A percentile compares a stretch with the other conserved stretches of the same genome.
These are phyloP conservation scores for Scedosporium minutisporum DNA, from an alignment of 2,329 filamentous ascomycete genomes.

Conservation along the genomic window DNA sequence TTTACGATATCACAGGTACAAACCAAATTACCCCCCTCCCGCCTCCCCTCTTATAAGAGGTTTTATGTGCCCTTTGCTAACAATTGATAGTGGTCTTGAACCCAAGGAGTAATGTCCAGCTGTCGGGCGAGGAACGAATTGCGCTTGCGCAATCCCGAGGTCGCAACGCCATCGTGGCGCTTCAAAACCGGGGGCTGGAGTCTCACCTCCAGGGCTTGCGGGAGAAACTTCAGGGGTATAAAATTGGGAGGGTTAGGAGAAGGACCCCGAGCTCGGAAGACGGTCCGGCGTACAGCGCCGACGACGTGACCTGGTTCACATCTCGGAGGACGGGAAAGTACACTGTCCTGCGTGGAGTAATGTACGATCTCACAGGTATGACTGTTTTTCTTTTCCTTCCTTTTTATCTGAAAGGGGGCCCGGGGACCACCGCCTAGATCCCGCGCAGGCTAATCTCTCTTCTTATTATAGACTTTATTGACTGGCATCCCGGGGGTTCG, in stretches of 20 bases:
- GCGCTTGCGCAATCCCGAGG: background rate
- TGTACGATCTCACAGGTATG: slow-evolving; percentile 4
- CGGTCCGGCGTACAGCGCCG: background rate
- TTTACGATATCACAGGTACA: slow-evolving; percentile 11
- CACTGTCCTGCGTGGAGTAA: background rate
- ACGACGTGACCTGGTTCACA: background rate
- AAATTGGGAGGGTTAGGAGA: background rate
- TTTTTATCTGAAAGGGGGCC: background rate
- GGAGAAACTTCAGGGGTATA: background rate
- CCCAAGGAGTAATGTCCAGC: background rate
- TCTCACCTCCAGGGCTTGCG: background rate
- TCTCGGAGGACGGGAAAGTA: slow-evolving; percentile 2
- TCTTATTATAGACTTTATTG: slow-evolving; percentile 7
- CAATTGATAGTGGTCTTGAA: background rate
- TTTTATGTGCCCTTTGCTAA: background rate
- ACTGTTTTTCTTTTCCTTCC: accelerated
- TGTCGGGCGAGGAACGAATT: background rate
- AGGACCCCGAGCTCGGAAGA: background rate
- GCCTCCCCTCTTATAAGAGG: background rate
- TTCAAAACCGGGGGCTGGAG: background rate
- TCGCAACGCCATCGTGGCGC: background rate
- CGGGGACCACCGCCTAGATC: background rate
- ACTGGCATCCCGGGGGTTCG: slow-evolving; percentile 10
- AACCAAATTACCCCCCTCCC: too few relatives aligned
- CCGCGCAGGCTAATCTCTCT: background rate